Conservation (phyloP, 257 asterid species). For the Eustoma russellianum region DNA sequence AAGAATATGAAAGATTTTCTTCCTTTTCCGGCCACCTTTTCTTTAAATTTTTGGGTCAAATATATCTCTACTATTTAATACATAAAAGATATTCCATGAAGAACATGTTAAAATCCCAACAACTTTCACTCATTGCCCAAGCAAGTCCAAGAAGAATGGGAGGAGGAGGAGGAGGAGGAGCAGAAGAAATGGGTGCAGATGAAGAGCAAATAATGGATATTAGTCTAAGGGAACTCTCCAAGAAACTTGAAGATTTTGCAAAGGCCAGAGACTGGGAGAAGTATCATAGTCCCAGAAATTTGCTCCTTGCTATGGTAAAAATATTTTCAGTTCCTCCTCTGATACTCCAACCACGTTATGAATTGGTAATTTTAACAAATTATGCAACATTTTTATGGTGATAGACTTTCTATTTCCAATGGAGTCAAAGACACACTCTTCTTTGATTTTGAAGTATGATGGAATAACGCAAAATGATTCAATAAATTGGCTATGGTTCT, state of each 20-base stretch:
- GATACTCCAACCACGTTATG: too few species aligned
- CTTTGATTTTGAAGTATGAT: too few species aligned
- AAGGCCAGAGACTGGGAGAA: slow-evolving; percentile 54
- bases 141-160: background rate
- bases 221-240: slow-evolving; percentile 35
- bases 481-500: too few species aligned
- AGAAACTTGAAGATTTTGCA: slow-evolving; percentile 46
- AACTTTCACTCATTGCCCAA: background rate
- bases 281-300: slow-evolving; percentile 52
- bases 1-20: slow-evolving; percentile 8
- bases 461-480: too few species aligned
- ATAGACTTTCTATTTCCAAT: too few species aligned
- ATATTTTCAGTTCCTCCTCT: too few species aligned
- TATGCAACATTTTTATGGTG: background rate
- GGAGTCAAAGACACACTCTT: too few species aligned
- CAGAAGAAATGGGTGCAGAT: slow-evolving; percentile 7
- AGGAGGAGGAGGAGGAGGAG: background rate
- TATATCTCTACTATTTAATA: too few species aligned
- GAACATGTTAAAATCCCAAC: slow-evolving; percentile 3
- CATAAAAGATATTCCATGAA: background rate
- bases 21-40: slow-evolving; percentile 15
- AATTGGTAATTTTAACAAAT: background rate
- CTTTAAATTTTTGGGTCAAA: too few species aligned
- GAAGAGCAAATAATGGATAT: slow-evolving; percentile 22
- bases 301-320: slow-evolving; percentile 56